These are phyloP conservation scores for Orbilia blumenaviensis DNA, from an alignment of 2,329 filamentous ascomycete genomes.

Conservation along the genomic window DNA sequence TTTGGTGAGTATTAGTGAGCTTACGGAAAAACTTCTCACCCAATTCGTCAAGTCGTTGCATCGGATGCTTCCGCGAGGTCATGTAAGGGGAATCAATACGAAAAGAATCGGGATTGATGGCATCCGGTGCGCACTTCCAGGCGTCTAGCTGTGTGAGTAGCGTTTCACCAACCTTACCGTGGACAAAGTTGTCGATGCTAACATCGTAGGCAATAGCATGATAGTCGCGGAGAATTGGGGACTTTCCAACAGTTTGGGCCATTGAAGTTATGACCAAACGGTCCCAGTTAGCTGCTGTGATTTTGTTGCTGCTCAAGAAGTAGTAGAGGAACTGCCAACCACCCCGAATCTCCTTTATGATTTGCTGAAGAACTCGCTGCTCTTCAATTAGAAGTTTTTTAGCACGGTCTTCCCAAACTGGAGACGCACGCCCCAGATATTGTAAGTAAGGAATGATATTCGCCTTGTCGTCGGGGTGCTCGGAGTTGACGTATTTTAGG, in stretches of 20 bases:
- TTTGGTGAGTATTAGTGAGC: slow-evolving; percentile 28
- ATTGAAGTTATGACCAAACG: slow-evolving; percentile 24
- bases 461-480: not conserved
- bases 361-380: slow-evolving; percentile 39
- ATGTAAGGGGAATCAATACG: slow-evolving; percentile 35
- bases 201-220: slow-evolving; percentile 39
- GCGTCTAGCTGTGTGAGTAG: slow-evolving; percentile 15
- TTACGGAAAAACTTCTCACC: slow-evolving; percentile 51
- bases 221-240: slow-evolving; percentile 12
- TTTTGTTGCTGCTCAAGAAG: slow-evolving; percentile 1
- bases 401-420: slow-evolving; percentile 44
- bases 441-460: slow-evolving; percentile 10
- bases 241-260: slow-evolving; percentile 9
- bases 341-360: slow-evolving; percentile 27
- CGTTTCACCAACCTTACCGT: slow-evolving; percentile 11
- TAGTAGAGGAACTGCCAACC: slow-evolving; percentile 14
- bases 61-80: slow-evolving; percentile 38
- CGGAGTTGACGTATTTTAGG: slow-evolving; percentile 16
- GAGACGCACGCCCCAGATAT: slow-evolving; percentile 27
- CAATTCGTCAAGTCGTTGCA: slow-evolving; percentile 44
- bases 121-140: slow-evolving; percentile 7
- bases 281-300: slow-evolving; percentile 17
- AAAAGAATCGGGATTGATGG: slow-evolving; percentile 24
- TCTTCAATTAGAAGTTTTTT: slow-evolving; percentile 41
- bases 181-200: slow-evolving; percentile 32